Evolutionary conservation across 2,329 filamentous ascomycete species (phyloP), one percentile per base, ranked within the genome.

Genomic region (Colletotrichum salicis): DNA sequence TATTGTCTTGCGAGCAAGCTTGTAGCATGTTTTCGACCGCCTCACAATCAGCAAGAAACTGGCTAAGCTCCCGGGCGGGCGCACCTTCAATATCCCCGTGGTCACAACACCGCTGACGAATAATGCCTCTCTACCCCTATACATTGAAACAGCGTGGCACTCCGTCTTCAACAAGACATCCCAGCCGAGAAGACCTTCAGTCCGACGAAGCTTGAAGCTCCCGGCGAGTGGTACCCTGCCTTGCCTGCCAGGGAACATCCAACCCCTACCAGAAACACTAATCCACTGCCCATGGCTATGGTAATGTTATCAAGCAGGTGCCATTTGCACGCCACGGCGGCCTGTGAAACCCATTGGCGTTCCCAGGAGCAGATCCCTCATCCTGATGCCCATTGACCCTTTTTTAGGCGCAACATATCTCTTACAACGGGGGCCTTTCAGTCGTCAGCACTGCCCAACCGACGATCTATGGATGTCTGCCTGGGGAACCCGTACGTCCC

Each of bases 51-150:
- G 24, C n/a, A 7, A 33, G 41, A 62, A 52, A 35, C 37, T 33
- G 37, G 59, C 41, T 51, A 41, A 37, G 22, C 33, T 37, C 33
- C 56, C 35, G 24, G 35, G 45, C 57, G n/a, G 12, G 33, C 56
- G 57, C 57, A 41, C 7, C 35, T n/a, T 45, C 35, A 19, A 35
- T 45, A 10, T 60, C 19, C 55, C 24, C 4, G 22, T 41, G 15
- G 35, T 41, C 57, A 37, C 57, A 48, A 48, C 45, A 27, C 58
- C 29, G 19, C 41, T 27, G 59, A 22, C 29, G 12, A 51, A 33
- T 62, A 19, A 62, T 51, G 41, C 41, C 59, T 51, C 41, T 51
- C n/a, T 41, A 52, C 59, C 41, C 19, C 59, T 52, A 35, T 48
- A 24, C 19, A 51, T 52, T 35, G 59, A 52, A 24, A 52, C n/a